Conservation (phyloP, 2,329 filamentous ascomycete species). For the Fusarium austroafricanum region DNA sequence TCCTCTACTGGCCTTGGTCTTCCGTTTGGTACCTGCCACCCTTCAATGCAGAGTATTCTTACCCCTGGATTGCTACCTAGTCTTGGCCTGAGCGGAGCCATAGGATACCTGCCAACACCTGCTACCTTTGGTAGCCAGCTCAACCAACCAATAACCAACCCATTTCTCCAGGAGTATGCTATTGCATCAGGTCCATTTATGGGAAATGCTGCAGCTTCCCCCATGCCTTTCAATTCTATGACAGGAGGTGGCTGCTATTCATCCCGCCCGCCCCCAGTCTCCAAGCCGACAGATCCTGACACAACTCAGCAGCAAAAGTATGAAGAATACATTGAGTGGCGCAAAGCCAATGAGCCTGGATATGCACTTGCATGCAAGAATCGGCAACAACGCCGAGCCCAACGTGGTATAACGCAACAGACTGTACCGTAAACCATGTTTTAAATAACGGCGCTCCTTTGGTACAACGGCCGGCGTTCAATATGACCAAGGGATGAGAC, state of each 20-base stretch:
- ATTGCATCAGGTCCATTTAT: background rate
- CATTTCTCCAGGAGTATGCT: conserved; percentile 6
- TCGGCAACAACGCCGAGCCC: conserved; percentile 55
- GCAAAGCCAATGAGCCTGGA: conserved; percentile 60
- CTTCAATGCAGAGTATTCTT: background rate
- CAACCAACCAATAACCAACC: background rate
- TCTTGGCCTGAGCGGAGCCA: conserved; percentile 1
- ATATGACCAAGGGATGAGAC: no score
- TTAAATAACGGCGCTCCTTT: background rate
- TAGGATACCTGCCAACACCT: background rate
- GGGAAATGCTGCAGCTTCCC: background rate
- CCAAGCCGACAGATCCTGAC: conserved; percentile 57
- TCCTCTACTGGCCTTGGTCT: background rate
- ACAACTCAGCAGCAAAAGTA: conserved; percentile 58
- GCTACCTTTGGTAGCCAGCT: conserved; percentile 6
- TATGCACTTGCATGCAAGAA: conserved; percentile 60
- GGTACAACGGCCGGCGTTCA: no score
- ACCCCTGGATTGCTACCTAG: conserved; percentile 13
- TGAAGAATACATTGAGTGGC: conserved; percentile 62
- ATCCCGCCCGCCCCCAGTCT: conserved; percentile 42
- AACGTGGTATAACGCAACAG: conserved; percentile 38
- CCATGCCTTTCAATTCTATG: conserved; percentile 3
- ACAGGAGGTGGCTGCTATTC: background rate
- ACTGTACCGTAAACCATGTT: background rate
- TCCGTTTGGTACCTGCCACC: background rate